Base-by-base conservation (phyloP, 148 eudicot genomes). In the Spergularia marina region DNA sequence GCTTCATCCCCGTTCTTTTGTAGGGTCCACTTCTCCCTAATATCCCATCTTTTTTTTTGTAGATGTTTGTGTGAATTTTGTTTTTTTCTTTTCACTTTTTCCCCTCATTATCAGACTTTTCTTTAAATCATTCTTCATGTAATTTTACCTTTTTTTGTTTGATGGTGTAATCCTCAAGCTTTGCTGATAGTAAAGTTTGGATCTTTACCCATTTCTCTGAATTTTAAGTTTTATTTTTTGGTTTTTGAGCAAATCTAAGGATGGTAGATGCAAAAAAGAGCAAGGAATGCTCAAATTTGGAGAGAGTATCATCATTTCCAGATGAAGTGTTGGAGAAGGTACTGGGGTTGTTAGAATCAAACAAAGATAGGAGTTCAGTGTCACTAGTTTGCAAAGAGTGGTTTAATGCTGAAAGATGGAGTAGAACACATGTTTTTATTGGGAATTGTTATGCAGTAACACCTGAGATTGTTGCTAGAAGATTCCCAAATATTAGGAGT, bases 331-430 rank as follows among this genome's bases (percentile, higher is more conserved):
- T 93, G 62, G 93, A 93, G 56, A 80, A 80, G 57, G 91, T 89
- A 23, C 75, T 93, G 18, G 75, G 88, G 36, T 80, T 93, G 40
- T n/a, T 93, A 15, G 80, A 77, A 12, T 86, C 86, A 10, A 80
- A 76, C 74, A 89, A 83, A 74, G 96, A 93, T 73, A 80, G 93
- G 62, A 88, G 86, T 67, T 80, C 91, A 61, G 83, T 86, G 10
- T 93, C 98, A 17, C 86, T 91, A 16, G 98, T 93, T 10, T 89
- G 93, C 82, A 93, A 80, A 83, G 89, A 91, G 52, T 93, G 96
- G 96, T 93, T 91, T 78, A 76, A 89, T 58, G 91, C 90, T 47
- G 98, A 93, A 75, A 82, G 96, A 60, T 91, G 88, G 87, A 84
- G 90, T 61, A 84, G 98, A 77, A 83, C 76, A 40, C 88, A 76